Evolutionary conservation across 73 alveolate genomes (phyloP).

Genomic region (Tetrahymena thermophila): DNA sequence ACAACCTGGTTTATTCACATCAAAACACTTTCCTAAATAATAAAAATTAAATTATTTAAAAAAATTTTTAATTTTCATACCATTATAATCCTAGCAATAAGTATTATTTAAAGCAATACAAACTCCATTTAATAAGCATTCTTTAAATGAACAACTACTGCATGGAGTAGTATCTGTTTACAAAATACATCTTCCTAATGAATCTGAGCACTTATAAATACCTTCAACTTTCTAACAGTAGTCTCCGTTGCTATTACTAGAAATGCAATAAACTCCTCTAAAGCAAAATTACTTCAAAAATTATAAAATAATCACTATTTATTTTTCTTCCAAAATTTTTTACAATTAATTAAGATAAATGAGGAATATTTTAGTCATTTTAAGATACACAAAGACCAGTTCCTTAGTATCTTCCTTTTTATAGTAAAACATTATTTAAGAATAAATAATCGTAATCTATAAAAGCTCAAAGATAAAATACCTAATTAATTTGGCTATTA

Average conservation of each 20-base stretch:
- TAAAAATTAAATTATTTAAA: not conserved
- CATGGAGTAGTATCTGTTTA: not conserved
- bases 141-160: not conserved
- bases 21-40: not conserved
- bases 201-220: not conserved
- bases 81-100: not conserved
- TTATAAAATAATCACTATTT: too few relatives aligned
- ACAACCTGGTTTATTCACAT: not conserved
- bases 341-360: not conserved
- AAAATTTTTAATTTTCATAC: not conserved
- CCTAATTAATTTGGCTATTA: not conserved
- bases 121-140: not conserved
- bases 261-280: not conserved
- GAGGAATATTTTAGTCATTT: not conserved
- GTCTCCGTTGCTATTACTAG: not conserved
- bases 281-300: not conserved
- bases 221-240: not conserved
- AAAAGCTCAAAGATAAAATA: not conserved
- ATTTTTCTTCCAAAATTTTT: not conserved
- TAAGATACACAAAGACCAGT: not conserved
- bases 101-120: not conserved
- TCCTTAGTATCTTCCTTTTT: not conserved
- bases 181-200: not conserved
- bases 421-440: not conserved
- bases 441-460: not conserved